A percentile compares a stretch with the other conserved stretches of the same genome.
Conservation (phyloP, 2,329 filamentous ascomycete species). For the Kalmusia sp. region DNA sequence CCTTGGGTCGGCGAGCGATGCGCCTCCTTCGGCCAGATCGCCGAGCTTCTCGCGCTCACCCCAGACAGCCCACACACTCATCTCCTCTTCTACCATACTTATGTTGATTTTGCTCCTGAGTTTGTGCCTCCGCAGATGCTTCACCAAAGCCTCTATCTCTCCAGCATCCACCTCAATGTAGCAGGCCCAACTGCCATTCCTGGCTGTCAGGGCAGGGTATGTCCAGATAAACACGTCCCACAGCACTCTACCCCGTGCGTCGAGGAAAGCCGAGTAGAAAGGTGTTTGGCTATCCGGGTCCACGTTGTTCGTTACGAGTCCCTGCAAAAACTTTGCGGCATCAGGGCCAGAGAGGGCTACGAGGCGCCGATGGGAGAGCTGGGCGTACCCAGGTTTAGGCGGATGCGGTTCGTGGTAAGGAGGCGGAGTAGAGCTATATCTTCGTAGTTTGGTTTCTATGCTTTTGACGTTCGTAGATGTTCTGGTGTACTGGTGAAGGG, state of each 20-base stretch:
- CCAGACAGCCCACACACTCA: slow-evolving; percentile 78
- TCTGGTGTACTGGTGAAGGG: background rate
- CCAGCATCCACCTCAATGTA: slow-evolving; percentile 82
- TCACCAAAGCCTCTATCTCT: slow-evolving; percentile 67
- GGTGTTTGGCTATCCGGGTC: slow-evolving; percentile 51
- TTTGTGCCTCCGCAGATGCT: slow-evolving; percentile 84
- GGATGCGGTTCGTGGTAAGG: background rate
- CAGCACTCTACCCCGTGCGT: slow-evolving; percentile 79
- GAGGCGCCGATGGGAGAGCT: slow-evolving; percentile 76
- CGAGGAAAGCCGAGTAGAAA: slow-evolving; percentile 82
- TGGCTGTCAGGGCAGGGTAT: slow-evolving; percentile 27
- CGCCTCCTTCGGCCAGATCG: slow-evolving; percentile 9
- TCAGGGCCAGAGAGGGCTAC: slow-evolving; percentile 82
- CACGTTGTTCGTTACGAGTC: slow-evolving; percentile 80
- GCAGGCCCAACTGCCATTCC: slow-evolving; percentile 61
- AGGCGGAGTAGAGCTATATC: slow-evolving; percentile 29
- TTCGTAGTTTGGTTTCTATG: background rate
- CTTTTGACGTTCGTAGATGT: background rate
- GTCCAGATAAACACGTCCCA: slow-evolving; percentile 89
- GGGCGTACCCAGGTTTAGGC: slow-evolving; percentile 51
- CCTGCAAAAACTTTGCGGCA: slow-evolving; percentile 84
- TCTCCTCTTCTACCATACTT: slow-evolving; percentile 67
- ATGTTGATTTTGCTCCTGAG: slow-evolving; percentile 80
- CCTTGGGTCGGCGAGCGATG: slow-evolving; percentile 30
- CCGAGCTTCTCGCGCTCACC: slow-evolving; percentile 39